phyloP scores from a whole-genome alignment of 352 stramenopile species.

The Bremia lactucae region DNA sequence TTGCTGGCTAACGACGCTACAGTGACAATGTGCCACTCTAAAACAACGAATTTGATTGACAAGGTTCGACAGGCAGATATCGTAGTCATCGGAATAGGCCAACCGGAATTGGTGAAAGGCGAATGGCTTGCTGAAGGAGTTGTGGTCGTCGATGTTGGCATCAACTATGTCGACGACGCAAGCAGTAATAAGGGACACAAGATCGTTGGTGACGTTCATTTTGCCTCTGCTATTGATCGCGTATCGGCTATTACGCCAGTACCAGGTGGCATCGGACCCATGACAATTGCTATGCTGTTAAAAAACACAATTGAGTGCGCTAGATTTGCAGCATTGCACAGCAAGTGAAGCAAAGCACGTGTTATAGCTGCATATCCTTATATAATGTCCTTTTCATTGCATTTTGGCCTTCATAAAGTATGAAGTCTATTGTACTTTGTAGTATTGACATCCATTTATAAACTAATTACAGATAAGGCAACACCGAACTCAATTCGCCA shows the following conservation, averaged over 20 bases:
- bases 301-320: slow-evolving; percentile 69
- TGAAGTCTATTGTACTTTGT: too few relatives aligned
- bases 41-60: slow-evolving; percentile 62
- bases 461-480: background rate
- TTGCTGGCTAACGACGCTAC: slow-evolving; percentile 93
- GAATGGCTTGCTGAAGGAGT: slow-evolving; percentile 95
- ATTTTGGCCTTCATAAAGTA: too few relatives aligned
- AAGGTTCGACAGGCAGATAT: slow-evolving; percentile 88
- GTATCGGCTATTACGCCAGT: slow-evolving; percentile 95
- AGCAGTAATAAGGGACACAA: slow-evolving; percentile 77
- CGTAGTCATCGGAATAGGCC: slow-evolving; percentile 91
- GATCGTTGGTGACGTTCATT: slow-evolving; percentile 96
- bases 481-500: slow-evolving; percentile 24
- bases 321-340: slow-evolving; percentile 27
- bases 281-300: slow-evolving; percentile 95
- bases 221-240: slow-evolving; percentile 70
- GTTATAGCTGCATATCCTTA: background rate
- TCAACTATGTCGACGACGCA: slow-evolving; percentile 93
- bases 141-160: slow-evolving; percentile 98
- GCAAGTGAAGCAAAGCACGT: slow-evolving; percentile 1
- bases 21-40: slow-evolving; percentile 95
- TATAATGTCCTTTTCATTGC: too few relatives aligned
- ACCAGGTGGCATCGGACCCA: slow-evolving; percentile 94
- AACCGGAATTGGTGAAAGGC: slow-evolving; percentile 90
- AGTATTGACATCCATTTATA: too few relatives aligned